Conservation (phyloP, 768 basidiomycete species). For the Saitozyma podzolica region DNA sequence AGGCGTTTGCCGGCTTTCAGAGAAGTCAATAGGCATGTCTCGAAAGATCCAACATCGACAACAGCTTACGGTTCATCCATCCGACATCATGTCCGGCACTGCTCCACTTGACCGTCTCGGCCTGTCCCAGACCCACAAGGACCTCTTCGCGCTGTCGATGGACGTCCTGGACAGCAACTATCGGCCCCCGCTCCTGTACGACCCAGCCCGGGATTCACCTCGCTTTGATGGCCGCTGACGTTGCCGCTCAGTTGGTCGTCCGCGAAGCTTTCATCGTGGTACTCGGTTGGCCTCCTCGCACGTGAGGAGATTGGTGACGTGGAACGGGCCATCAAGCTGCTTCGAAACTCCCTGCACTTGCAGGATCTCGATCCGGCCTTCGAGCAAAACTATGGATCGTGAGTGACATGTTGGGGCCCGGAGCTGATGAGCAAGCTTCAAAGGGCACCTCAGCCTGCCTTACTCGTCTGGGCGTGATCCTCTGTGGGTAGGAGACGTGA, state of each 20-base stretch:
- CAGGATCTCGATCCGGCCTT: constrained; percentile 18
- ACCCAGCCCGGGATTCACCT: not conserved
- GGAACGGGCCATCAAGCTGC: constrained; percentile 15
- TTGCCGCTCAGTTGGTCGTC: constrained; percentile 5
- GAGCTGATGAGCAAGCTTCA: constrained; percentile 13
- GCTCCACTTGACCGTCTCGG: no score
- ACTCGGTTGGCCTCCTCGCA: constrained; percentile 18
- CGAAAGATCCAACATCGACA: not conserved
- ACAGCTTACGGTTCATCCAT: not conserved
- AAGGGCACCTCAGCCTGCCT: constrained; percentile 4
- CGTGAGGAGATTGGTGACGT: constrained; percentile 8
- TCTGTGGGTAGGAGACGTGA: constrained; percentile 9
- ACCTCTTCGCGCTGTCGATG: constrained; percentile 14
- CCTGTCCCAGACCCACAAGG: not conserved
- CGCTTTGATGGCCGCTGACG: not conserved
- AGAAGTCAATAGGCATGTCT: not conserved
- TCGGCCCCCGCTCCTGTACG: constrained; percentile 13
- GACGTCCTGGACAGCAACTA: constrained; percentile 15
- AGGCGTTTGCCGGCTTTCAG: not conserved
- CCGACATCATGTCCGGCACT: no score
- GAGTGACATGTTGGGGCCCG: not conserved
- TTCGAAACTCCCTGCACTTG: constrained; percentile 9
- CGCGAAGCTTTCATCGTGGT: constrained; percentile 24
- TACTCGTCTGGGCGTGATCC: constrained; percentile 4
- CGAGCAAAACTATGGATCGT: constrained; percentile 18